Percentiles rank a stretch among this genome's conserved stretches.
phyloP scores from a whole-genome alignment of 148 eudicot genomes.

The Arbutus unedo region DNA sequence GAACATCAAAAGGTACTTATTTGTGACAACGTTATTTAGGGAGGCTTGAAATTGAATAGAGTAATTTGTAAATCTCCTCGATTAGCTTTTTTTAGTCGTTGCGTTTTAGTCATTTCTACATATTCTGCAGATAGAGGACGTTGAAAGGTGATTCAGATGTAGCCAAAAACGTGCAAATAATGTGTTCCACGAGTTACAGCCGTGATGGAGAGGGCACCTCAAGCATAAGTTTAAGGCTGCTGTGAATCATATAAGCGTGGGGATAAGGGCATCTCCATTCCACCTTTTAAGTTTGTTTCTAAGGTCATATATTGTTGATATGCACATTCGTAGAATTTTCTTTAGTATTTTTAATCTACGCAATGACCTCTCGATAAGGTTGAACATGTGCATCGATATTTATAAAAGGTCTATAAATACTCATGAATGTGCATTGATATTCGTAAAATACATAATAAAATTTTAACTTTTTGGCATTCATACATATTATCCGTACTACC shows the following conservation, averaged over 20 bases:
- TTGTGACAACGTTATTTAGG: background rate
- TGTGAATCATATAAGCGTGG: background rate
- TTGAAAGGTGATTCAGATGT: background rate
- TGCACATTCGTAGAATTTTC: too few species aligned
- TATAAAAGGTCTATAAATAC: too few species aligned
- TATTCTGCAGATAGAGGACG: background rate
- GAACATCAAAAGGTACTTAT: background rate
- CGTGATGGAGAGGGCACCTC: background rate
- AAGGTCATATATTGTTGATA: too few species aligned
- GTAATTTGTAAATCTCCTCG: background rate
- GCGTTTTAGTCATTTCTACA: background rate
- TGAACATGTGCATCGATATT: too few species aligned
- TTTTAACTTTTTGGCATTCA: too few species aligned
- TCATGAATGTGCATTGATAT: too few species aligned
- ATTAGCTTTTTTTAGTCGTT: background rate
- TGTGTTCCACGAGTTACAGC: background rate
- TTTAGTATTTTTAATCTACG: too few species aligned
- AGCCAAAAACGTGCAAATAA: background rate
- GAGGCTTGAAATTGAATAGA: background rate
- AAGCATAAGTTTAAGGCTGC: background rate
- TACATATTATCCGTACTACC: too few species aligned
- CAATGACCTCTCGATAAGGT: too few species aligned
- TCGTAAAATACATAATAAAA: too few species aligned
- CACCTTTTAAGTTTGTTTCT: too few species aligned
- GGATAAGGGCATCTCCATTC: too few species aligned